phyloP scores from a whole-genome alignment of 1,284 basidiomycete species.

The Ceratobasidium sp. region DNA sequence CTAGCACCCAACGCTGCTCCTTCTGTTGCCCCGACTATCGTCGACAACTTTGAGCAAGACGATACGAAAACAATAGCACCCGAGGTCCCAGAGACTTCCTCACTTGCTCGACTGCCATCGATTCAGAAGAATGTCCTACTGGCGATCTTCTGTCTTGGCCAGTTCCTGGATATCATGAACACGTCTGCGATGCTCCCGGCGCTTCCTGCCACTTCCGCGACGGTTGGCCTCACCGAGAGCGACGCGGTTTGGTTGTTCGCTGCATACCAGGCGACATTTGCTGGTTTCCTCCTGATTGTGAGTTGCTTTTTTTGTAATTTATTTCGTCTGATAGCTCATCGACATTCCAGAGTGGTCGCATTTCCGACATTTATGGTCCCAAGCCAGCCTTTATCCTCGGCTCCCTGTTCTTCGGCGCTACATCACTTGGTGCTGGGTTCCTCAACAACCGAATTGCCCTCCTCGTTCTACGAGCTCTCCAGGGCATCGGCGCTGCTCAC shows the following conservation, averaged over 20 bases:
- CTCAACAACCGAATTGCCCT: constrained; percentile 42
- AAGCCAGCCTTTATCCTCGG: constrained; percentile 46
- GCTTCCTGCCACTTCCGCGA: constrained; percentile 58
- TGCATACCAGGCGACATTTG: constrained; percentile 44
- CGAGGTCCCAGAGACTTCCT: constrained; percentile 4
- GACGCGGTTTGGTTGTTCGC: constrained; percentile 48
- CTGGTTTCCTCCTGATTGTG: constrained; percentile 45
- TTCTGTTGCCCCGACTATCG: constrained; percentile 29
- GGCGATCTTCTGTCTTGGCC: constrained; percentile 64
- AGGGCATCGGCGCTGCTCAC: constrained; percentile 47
- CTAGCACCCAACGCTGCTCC: neutral
- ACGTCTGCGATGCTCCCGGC: constrained; percentile 66
- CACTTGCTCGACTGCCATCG: constrained; percentile 26
- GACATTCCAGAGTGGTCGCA: constrained; percentile 42
- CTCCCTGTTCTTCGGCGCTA: constrained; percentile 38
- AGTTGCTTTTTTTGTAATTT: neutral
- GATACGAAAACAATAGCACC: constrained; percentile 33
- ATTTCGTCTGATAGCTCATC: neutral
- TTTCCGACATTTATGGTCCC: constrained; percentile 48
- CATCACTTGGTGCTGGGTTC: constrained; percentile 47
- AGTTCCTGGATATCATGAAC: constrained; percentile 66
- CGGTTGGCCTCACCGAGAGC: constrained; percentile 50
- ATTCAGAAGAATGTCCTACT: constrained; percentile 58
- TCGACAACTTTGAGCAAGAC: constrained; percentile 19
- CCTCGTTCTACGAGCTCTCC: constrained; percentile 45